A percentile compares a stretch with the other conserved stretches of the same genome.
Conservation (phyloP, 78 protist species). For the Isochrysis galbana region DNA sequence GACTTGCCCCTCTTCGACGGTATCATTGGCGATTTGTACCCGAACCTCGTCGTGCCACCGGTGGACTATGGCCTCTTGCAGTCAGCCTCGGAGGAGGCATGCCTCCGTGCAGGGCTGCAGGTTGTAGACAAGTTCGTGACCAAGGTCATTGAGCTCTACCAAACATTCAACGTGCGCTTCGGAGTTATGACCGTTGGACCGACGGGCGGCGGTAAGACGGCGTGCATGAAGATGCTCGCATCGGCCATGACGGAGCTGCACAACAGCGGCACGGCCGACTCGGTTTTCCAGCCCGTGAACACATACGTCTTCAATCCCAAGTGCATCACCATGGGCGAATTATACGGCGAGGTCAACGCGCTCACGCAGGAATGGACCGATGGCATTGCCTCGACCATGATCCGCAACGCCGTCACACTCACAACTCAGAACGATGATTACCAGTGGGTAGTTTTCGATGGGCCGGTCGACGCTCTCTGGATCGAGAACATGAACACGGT, state of each 20-base stretch:
- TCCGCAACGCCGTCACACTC: slow-evolving; percentile 38
- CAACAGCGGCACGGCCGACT: not conserved
- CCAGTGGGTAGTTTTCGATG: slow-evolving; percentile 85
- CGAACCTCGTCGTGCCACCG: slow-evolving; percentile 67
- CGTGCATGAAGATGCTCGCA: slow-evolving; percentile 7
- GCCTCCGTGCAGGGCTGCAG: slow-evolving; percentile 10
- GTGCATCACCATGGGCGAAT: slow-evolving; percentile 77
- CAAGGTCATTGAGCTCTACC: slow-evolving; percentile 69
- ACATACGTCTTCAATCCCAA: slow-evolving; percentile 75
- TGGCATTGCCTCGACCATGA: slow-evolving; percentile 72
- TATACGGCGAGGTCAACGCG: slow-evolving; percentile 74
- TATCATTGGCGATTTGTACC: slow-evolving; percentile 82
- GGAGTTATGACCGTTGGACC: slow-evolving; percentile 88
- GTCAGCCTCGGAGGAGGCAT: slow-evolving; percentile 34
- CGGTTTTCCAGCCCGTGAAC: slow-evolving; percentile 14
- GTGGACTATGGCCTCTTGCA: slow-evolving; percentile 68
- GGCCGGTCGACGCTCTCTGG: slow-evolving; percentile 91
- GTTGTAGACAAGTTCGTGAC: not conserved
- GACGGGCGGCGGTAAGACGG: slow-evolving; percentile 79
- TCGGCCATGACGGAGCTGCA: slow-evolving; percentile 50
- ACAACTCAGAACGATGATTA: slow-evolving; percentile 41
- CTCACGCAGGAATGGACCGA: slow-evolving; percentile 81
- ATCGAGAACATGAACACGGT: slow-evolving; percentile 84
- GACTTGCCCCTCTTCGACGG: slow-evolving; percentile 83
- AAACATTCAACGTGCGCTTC: slow-evolving; percentile 74